Base-by-base conservation (phyloP, 2,329 filamentous ascomycete species). In the Pyricularia pennisetigena region DNA sequence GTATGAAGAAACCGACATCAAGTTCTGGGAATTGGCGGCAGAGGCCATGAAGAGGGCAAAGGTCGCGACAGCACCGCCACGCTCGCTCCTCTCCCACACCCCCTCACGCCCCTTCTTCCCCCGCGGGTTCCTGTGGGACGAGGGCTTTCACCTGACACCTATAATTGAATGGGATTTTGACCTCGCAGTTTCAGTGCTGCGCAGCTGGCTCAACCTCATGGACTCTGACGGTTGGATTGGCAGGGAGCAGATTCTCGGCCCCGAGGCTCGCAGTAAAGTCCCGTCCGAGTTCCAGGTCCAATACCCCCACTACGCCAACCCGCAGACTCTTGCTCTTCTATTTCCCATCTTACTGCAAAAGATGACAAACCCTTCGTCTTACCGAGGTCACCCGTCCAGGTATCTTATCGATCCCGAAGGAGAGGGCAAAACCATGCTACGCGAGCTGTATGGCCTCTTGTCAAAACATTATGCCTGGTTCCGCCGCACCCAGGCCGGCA, bases 151-250 rank as follows among this genome's bases (percentile, higher is more conserved):
- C 74, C 82, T 97, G n/a, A 82, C 96, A 65, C 92, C 92, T 1
- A 88, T 97, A 67, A 84, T 92, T 24, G 93, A 97, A 70, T 97
- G 92, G 90, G 94, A 97, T 76, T 86, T 92, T 62, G 93, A 97
- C 74, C 83, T 97, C 64, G 88, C 90, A 5, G 80, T 89, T 28
- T 91, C 97, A 70, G 92, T 97, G 71, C 85, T 97, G 69, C 91
- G 90, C 78, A 95, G 91, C 77, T 97, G 94, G 94, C 94, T 94
- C 80, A 91, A 89, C 70, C 85, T 94, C n/a, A 96, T 97, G 86
- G 93, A 97, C 70, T 89, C 93, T 23, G 92, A 97, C 76, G 94
- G 94, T 66, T 97, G 94, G 94, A 97, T 97, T 76, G 91, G 90
- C 2, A 89, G 94, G 67, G 94, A 97, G 79, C 93, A 97, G 78